phyloP scores from a whole-genome alignment of 257 asterid genomes.

The Paraleonurus japonicus region DNA sequence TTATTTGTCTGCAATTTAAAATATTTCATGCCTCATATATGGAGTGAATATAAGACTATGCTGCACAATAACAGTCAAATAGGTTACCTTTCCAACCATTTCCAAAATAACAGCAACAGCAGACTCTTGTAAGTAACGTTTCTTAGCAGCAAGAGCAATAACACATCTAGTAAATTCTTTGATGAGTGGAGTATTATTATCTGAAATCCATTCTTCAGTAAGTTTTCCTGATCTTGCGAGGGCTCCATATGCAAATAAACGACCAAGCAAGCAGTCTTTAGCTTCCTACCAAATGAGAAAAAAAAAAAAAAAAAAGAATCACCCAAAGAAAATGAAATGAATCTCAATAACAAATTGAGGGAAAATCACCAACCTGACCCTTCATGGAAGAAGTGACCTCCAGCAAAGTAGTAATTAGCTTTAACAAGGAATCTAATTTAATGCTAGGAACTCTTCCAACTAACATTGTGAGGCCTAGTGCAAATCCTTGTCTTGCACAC shows the following conservation, averaged over 20 bases:
- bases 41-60: conserved; percentile 5
- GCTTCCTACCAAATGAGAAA: conserved; percentile 61
- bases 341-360: not conserved
- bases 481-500: conserved; percentile 99
- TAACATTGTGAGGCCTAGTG: conserved; percentile 74
- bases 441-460: conserved; percentile 66
- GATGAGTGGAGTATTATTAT: conserved; percentile 49
- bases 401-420: conserved; percentile 70
- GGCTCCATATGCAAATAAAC: conserved; percentile 95
- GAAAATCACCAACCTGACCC: conserved; percentile 79
- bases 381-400: conserved; percentile 90
- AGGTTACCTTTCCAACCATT: conserved; percentile 72
- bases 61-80: not conserved
- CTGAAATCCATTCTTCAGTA: conserved; percentile 55
- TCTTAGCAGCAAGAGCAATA: conserved; percentile 70
- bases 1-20: not conserved
- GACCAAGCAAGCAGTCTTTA: conserved; percentile 81
- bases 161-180: conserved; percentile 65
- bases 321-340: conserved; percentile 20
- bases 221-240: conserved; percentile 91
- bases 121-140: conserved; percentile 90
- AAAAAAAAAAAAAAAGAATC: too few relatives aligned
- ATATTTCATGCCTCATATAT: not conserved
- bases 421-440: conserved; percentile 70
- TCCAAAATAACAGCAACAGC: conserved; percentile 77